Conservation (phyloP, 176 grass and related monocot genomes). For the Cenchrus americanus region DNA sequence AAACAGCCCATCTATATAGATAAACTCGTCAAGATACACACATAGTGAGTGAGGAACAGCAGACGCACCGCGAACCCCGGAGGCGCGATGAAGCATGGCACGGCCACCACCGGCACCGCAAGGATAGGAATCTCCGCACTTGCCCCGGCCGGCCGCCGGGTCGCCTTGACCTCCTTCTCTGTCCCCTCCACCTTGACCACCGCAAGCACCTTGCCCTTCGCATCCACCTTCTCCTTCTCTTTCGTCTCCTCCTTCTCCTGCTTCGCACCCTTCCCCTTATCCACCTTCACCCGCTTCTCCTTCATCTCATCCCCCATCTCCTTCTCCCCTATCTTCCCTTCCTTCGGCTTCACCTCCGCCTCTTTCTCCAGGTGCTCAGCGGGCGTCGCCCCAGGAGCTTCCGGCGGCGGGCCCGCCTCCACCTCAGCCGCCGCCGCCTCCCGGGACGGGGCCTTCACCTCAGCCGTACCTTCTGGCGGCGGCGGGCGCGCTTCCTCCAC, state of each 20-base stretch:
- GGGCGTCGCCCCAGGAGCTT: background rate
- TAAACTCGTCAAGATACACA: background rate
- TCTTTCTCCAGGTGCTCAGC: background rate
- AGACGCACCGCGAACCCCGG: slow-evolving; percentile 72
- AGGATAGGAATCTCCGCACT: slow-evolving; percentile 46
- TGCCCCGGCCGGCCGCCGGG: slow-evolving; percentile 31
- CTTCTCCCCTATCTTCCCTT: background rate
- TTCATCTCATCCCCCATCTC: background rate
- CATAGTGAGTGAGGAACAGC: background rate
- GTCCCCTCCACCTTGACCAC: slow-evolving; percentile 36
- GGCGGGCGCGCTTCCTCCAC: background rate
- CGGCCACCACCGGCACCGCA: slow-evolving; percentile 61
- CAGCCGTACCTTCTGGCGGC: slow-evolving; percentile 1
- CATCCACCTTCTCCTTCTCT: background rate
- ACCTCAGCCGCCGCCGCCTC: background rate
- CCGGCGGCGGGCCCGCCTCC: background rate
- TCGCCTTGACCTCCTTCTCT: slow-evolving; percentile 40
- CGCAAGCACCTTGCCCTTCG: background rate
- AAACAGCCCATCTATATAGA: background rate
- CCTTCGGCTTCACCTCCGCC: slow-evolving; percentile 30
- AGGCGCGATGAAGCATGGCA: slow-evolving; percentile 64
- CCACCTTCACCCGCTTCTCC: background rate
- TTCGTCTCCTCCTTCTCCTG: background rate
- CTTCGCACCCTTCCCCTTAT: background rate
- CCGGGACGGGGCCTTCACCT: background rate